Evolutionary conservation across 495 filamentous ascomycete genomes (phyloP).

Genomic region (Penicillium taxi): DNA sequence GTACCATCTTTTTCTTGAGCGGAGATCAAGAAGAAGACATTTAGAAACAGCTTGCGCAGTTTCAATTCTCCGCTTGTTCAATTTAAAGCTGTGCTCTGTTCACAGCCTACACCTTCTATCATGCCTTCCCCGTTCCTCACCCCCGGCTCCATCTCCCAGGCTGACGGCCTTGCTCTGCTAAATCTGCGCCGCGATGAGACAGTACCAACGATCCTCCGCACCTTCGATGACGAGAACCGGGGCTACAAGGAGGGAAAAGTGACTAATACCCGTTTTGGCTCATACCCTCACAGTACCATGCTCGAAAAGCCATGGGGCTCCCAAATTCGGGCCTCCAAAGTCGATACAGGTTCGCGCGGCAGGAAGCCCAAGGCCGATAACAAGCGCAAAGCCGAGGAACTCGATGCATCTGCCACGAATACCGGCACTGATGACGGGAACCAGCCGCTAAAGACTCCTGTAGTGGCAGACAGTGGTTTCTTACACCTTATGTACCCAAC

Average conservation of each 20-base stretch:
- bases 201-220: constrained; percentile 62
- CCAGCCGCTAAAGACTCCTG: constrained; percentile 27
- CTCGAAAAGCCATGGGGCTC: constrained; percentile 79
- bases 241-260: constrained; percentile 78
- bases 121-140: constrained; percentile 66
- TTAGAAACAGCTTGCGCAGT: no score
- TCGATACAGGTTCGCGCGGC: constrained; percentile 78
- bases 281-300: constrained; percentile 86
- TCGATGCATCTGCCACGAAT: constrained; percentile 23
- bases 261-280: constrained; percentile 88
- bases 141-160: constrained; percentile 46
- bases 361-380: constrained; percentile 27
- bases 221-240: constrained; percentile 49
- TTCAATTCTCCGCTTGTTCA: no score
- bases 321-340: constrained; percentile 80
- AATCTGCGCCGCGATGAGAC: constrained; percentile 78
- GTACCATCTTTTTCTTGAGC: constrained; percentile 13
- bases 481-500: constrained; percentile 85
- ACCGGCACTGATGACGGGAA: constrained; percentile 19
- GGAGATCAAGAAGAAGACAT: constrained; percentile 1
- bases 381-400: constrained; percentile 50
- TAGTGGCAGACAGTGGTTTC: constrained; percentile 71
- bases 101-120: constrained; percentile 1
- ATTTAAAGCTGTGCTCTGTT: no score
- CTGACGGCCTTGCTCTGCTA: constrained; percentile 62